A percentile compares a stretch with the other conserved stretches of the same genome.
phyloP scores from a whole-genome alignment of 768 basidiomycete species.

The Lactifluus pinguis region DNA sequence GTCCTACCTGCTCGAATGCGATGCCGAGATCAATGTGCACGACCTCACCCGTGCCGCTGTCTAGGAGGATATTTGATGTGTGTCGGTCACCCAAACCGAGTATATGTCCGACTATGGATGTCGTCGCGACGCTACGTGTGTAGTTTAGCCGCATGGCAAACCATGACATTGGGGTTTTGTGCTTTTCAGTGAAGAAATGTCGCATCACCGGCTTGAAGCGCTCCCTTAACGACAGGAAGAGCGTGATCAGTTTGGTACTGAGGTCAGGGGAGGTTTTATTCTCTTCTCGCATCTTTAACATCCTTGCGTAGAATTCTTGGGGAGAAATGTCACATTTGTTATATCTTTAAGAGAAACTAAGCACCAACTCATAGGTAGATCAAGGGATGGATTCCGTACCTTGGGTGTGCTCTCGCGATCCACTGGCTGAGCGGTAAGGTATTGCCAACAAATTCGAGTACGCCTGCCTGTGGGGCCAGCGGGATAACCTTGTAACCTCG shows the following conservation, averaged over 20 bases:
- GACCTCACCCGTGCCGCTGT: slow-evolving; percentile 73
- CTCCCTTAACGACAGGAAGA: slow-evolving; percentile 25
- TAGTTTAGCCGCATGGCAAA: slow-evolving; percentile 86
- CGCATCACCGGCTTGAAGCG: slow-evolving; percentile 80
- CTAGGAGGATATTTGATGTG: slow-evolving; percentile 84
- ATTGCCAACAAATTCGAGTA: slow-evolving; percentile 85
- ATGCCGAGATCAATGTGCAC: slow-evolving; percentile 96
- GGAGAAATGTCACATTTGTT: slow-evolving; percentile 44
- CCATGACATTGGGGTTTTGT: slow-evolving; percentile 86
- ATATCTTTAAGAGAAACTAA: slow-evolving; percentile 41
- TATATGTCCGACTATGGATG: slow-evolving; percentile 88
- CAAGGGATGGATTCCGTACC: slow-evolving; percentile 31
- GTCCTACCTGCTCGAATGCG: slow-evolving; percentile 82
- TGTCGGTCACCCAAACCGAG: slow-evolving; percentile 93
- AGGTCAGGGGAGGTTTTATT: slow-evolving; percentile 21
- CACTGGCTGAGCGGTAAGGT: slow-evolving; percentile 57
- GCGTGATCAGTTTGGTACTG: slow-evolving; percentile 24
- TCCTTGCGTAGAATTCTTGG: slow-evolving; percentile 24
- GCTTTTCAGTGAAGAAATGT: slow-evolving; percentile 86
- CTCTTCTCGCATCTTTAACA: slow-evolving; percentile 29
- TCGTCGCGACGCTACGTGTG: slow-evolving; percentile 86
- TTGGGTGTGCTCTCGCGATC: slow-evolving; percentile 53
- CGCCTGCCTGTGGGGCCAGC: slow-evolving; percentile 66
- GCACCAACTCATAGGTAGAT: background rate
- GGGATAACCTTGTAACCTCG: slow-evolving; percentile 88